Evolutionary conservation across 2,329 filamentous ascomycete genomes (phyloP), one percentile per base, ranked within the genome.

Genomic region (Fusarium albidum): DNA sequence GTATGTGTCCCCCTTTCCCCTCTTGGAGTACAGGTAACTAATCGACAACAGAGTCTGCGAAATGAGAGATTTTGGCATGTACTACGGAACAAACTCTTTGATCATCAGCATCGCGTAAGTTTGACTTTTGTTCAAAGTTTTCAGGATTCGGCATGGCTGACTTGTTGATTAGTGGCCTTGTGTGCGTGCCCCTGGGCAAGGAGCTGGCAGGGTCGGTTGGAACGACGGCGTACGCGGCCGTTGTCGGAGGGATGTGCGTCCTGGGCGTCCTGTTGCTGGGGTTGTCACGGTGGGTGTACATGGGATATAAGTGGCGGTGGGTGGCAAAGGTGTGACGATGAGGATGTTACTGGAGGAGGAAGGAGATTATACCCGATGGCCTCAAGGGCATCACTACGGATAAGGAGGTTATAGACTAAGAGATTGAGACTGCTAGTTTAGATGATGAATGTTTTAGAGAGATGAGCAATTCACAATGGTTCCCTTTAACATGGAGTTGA

Each of bases 71-170:
- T 43, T 56, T 28, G 52, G 52, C 12, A 44, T 39, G 28, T 52
- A 56, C 39, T 39, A 52, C 5, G 45, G 48, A 10, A 43, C 38
- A 9, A 48, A 43, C n/a, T 48, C 46, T 7, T 15, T 39, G 25
- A 34, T 48, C 11, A 32, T 48, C 12, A 51, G 52, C 13, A 32
- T 56, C 12, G 52, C 37, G 52, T 56, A 35, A 43, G 52, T 42
- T n/a, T 12, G 13, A 8, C 29, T 17, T 15, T 14, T n/a, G n/a
- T n/a, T n/a, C 18, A 9, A 9, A 9, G n/a, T 9, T 28, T 9
- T 12, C 13, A 1, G 13, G 21, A 7, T 14, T 40, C 12, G n/a
- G 28, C 15, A 35, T 15, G 13, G 37, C 26, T 29, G 21, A 40
- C 25, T 3, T 38, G 21, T 32, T 6, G 14, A 12, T 10, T 18